Conservation (phyloP, 2,329 filamentous ascomycete species). For the Zopfia rhizophila region DNA sequence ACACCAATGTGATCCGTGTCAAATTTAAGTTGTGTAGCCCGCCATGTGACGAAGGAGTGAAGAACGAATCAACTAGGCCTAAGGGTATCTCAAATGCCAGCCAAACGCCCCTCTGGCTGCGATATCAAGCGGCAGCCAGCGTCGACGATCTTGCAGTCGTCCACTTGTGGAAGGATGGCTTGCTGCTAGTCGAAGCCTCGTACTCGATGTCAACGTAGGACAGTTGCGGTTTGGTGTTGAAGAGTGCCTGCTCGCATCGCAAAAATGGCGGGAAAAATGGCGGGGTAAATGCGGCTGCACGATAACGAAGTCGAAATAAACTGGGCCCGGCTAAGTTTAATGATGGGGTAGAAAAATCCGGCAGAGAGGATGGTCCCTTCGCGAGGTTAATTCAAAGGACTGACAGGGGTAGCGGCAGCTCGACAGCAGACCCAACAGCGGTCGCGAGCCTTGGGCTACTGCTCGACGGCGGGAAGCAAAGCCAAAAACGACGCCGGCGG, state of each 20-base stretch:
- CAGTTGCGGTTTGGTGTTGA: constrained; percentile 5
- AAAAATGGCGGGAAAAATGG: constrained; percentile 20
- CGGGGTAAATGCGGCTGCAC: constrained; percentile 13
- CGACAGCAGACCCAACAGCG: constrained; percentile 2
- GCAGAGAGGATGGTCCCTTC: constrained; percentile 27
- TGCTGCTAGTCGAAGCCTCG: too few species aligned
- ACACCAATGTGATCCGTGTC: constrained; percentile 34
- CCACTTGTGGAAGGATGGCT: constrained; percentile 21
- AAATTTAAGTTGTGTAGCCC: constrained; percentile 39
- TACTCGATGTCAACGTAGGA: neutral
- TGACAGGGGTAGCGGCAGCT: constrained; percentile 15
- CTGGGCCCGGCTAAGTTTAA: constrained; percentile 25
- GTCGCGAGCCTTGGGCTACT: neutral
- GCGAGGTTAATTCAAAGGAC: constrained; percentile 7
- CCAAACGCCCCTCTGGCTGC: constrained; percentile 8
- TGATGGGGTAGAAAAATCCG: constrained; percentile 35
- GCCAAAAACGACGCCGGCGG: too few species aligned
- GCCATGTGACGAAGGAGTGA: constrained; percentile 36
- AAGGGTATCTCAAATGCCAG: constrained; percentile 34
- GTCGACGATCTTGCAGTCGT: too few species aligned
- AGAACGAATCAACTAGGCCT: constrained; percentile 29
- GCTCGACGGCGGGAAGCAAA: too few species aligned
- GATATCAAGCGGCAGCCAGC: constrained; percentile 9
- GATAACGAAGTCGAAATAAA: constrained; percentile 29
- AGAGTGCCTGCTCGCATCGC: neutral